Percentiles rank a stretch among this genome's conserved stretches.
Evolutionary conservation across 140 eudicot species (phyloP).

Genomic region (Cichorium intybus): DNA sequence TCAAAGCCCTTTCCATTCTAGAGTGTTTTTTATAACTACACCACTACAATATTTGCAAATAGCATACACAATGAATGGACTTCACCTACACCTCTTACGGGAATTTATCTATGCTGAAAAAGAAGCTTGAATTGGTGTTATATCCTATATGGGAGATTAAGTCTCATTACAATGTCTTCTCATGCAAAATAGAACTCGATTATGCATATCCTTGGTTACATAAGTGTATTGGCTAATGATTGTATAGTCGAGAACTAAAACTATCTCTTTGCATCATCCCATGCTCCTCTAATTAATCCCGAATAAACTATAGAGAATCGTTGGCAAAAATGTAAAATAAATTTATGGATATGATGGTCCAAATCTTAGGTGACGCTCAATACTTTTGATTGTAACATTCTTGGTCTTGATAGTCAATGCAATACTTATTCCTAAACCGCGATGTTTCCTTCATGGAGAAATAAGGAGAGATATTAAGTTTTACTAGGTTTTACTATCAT

Average conservation of each 20-base stretch:
- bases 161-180: neutral
- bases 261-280: neutral
- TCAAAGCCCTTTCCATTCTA: neutral
- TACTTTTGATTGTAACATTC: constrained; percentile 1
- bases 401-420: neutral
- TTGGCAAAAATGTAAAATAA: neutral
- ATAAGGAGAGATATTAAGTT: neutral
- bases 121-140: neutral
- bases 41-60: neutral
- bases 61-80: neutral
- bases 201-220: too few species aligned
- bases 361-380: neutral
- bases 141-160: neutral
- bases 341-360: neutral
- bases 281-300: neutral
- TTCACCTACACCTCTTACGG: neutral
- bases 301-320: neutral
- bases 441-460: neutral
- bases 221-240: too few species aligned
- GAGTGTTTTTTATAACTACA: neutral
- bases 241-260: neutral
- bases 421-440: neutral
- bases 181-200: neutral
- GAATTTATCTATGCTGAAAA: neutral
- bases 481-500: neutral